Evolutionary conservation across 2,329 filamentous ascomycete species (phyloP).

Genomic region (Neocatenulostroma microsporum): DNA sequence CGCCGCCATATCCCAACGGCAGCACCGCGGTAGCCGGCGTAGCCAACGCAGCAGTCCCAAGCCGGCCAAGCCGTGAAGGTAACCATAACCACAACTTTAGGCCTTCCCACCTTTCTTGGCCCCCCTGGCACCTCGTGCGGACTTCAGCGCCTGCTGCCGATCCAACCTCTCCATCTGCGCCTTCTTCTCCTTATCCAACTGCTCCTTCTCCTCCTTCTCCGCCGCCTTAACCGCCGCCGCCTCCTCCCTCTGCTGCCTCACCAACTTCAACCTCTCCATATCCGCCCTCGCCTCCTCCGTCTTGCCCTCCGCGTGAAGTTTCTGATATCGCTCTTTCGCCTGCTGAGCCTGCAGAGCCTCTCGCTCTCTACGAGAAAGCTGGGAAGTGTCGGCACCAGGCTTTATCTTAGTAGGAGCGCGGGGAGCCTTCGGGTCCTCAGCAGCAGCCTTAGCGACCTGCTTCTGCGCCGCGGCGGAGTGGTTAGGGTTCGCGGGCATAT

Average conservation of each 20-base stretch:
- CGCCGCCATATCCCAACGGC: not conserved
- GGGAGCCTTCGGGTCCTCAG: constrained; percentile 1
- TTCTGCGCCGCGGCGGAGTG: constrained; percentile 62
- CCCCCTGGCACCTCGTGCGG: constrained; percentile 34
- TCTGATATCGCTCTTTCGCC: constrained; percentile 83
- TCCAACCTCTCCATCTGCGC: constrained; percentile 42
- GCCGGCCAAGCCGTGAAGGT: not conserved
- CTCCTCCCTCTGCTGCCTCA: constrained; percentile 77
- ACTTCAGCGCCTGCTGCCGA: constrained; percentile 37
- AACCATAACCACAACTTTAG: constrained; percentile 11
- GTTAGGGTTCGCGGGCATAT: constrained; percentile 85
- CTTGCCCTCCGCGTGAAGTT: constrained; percentile 88
- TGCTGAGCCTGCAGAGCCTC: constrained; percentile 81
- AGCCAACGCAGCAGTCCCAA: too few relatives aligned
- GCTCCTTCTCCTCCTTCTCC: constrained; percentile 44
- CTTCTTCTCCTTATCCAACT: constrained; percentile 50
- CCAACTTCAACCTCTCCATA: constrained; percentile 69
- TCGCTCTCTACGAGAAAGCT: constrained; percentile 59
- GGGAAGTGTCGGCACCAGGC: constrained; percentile 47
- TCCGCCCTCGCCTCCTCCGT: constrained; percentile 92
- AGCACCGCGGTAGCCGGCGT: too few relatives aligned
- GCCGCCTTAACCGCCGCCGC: constrained; percentile 77
- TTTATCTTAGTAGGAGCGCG: constrained; percentile 37
- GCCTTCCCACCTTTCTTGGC: constrained; percentile 41
- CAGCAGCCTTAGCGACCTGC: constrained; percentile 51